Conservation (phyloP, 2,329 filamentous ascomycete species). For the Biscogniauxia marginata region DNA sequence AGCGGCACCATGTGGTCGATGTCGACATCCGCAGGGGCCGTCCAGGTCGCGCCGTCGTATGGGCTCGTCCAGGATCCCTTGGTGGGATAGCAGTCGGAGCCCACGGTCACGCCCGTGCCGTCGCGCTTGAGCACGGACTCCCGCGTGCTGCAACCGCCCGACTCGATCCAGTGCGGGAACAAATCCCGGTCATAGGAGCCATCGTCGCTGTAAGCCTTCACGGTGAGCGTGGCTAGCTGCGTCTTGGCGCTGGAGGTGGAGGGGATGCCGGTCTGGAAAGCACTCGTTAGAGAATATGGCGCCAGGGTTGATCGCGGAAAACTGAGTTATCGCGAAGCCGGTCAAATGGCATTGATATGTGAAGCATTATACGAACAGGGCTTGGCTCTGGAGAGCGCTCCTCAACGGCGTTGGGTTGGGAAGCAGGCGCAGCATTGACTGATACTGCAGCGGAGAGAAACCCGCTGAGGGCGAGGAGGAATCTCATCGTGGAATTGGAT, state of each 20-base stretch:
- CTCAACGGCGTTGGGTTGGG: neutral
- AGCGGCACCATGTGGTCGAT: conserved; percentile 83
- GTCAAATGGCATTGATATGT: neutral
- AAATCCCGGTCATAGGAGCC: conserved; percentile 50
- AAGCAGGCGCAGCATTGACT: neutral
- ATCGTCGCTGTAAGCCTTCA: conserved; percentile 46
- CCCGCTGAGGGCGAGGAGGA: neutral
- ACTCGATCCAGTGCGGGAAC: conserved; percentile 51
- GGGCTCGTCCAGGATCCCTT: conserved; percentile 68
- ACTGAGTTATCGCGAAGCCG: neutral
- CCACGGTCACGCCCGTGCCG: conserved; percentile 59
- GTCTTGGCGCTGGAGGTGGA: conserved; percentile 42
- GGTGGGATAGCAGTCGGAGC: conserved; percentile 58
- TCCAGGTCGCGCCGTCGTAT: conserved; percentile 73
- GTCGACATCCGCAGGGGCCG: conserved; percentile 65
- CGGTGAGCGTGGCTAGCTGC: conserved; percentile 45
- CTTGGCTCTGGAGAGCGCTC: conserved; percentile 6
- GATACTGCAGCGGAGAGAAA: neutral
- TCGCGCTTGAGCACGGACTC: conserved; percentile 73
- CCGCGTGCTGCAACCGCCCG: conserved; percentile 61
- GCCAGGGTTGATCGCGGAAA: neutral
- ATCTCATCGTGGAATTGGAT: neutral
- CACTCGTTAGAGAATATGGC: neutral
- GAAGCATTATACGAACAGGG: conserved; percentile 1
- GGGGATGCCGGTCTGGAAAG: conserved; percentile 45